Evolutionary conservation across 2,329 filamentous ascomycete species (phyloP).

Genomic region (Pseudogymnoascus sp.): DNA sequence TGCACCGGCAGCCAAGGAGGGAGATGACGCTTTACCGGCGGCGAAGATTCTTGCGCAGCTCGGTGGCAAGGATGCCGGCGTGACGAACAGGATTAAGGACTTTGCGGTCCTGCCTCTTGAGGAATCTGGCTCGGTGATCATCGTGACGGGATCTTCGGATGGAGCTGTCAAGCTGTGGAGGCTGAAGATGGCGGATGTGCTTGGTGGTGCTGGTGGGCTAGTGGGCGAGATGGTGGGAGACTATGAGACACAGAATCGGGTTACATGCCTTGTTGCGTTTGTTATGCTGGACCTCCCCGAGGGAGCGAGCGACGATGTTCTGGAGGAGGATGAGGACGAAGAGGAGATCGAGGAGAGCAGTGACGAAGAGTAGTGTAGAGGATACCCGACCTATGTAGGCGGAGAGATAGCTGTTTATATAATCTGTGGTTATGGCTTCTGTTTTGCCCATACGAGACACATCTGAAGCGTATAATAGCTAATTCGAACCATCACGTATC

Average conservation of each 20-base stretch:
- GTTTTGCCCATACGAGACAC: too few species aligned
- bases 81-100: slow-evolving; percentile 72
- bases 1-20: slow-evolving; percentile 26
- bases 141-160: slow-evolving; percentile 75
- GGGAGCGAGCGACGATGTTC: slow-evolving; percentile 41
- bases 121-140: slow-evolving; percentile 39
- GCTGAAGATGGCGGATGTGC: slow-evolving; percentile 33
- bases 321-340: slow-evolving; percentile 21
- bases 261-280: slow-evolving; percentile 83
- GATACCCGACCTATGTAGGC: slow-evolving; percentile 2
- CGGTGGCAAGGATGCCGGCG: slow-evolving; percentile 61
- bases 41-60: slow-evolving; percentile 67
- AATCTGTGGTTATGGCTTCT: background rate
- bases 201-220: slow-evolving; percentile 32
- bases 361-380: slow-evolving; percentile 11
- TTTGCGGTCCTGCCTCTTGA: slow-evolving; percentile 60
- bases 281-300: slow-evolving; percentile 66
- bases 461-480: background rate
- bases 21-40: slow-evolving; percentile 41
- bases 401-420: background rate
- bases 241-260: slow-evolving; percentile 78
- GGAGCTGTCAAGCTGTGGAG: slow-evolving; percentile 75
- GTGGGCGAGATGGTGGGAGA: slow-evolving; percentile 54
- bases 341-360: slow-evolving; percentile 19
- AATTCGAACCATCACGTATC: background rate